These are phyloP conservation scores for Fusarium xyrophilum DNA, from an alignment of 2,329 filamentous ascomycete species.

Conservation along the genomic window DNA sequence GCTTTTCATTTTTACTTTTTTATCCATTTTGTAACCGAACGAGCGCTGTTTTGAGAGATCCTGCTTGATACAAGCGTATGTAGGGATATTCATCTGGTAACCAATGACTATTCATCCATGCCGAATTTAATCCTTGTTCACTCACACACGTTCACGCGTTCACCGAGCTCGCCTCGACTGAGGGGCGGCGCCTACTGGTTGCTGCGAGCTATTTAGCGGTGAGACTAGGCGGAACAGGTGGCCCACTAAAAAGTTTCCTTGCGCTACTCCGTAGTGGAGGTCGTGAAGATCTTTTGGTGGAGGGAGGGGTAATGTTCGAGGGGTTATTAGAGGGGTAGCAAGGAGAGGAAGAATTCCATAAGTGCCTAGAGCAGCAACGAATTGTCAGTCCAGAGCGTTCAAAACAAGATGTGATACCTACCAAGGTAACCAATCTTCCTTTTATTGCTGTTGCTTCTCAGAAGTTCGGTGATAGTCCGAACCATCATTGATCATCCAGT, in stretches of 20 bases:
- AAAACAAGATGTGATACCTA: background rate
- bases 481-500: background rate
- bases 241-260: conserved; percentile 21
- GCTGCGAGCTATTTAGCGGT: conserved; percentile 23
- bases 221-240: background rate
- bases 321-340: background rate
- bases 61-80: background rate
- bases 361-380: background rate
- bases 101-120: background rate
- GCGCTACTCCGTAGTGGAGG: background rate
- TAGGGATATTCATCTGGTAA: background rate
- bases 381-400: background rate
- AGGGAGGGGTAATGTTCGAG: background rate
- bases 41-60: background rate
- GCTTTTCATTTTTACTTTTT: background rate
- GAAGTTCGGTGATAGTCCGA: background rate
- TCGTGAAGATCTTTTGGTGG: conserved; percentile 3
- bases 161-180: conserved; percentile 14
- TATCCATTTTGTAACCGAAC: background rate
- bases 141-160: background rate
- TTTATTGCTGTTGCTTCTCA: background rate
- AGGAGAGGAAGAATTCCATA: background rate
- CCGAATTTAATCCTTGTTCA: background rate
- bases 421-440: background rate
- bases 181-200: background rate